These are phyloP conservation scores for Spiraea crenata DNA, from an alignment of 331 rosid species.

Conservation along the genomic window DNA sequence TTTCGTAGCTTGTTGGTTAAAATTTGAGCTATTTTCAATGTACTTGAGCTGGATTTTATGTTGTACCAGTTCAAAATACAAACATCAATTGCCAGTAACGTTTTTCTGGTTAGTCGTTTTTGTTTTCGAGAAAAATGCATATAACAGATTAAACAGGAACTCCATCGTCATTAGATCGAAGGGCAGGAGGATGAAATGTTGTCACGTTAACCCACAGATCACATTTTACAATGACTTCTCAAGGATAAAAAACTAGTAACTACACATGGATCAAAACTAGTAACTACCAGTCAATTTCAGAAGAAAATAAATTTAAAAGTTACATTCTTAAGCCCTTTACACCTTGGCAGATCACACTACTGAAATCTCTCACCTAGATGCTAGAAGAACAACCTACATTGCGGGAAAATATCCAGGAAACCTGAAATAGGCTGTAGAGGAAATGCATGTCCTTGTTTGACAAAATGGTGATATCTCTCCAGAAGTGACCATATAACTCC, in stretches of 20 bases:
- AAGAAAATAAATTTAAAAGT: neutral
- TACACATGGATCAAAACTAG: neutral
- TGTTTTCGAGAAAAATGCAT: no score
- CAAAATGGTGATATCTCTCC: constrained; percentile 49
- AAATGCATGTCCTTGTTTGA: constrained; percentile 44
- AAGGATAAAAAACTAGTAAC: neutral
- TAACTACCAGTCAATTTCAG: neutral
- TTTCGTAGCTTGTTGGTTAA: neutral
- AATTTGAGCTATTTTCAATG: no score
- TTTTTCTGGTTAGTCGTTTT: no score
- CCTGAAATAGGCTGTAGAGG: constrained; percentile 41
- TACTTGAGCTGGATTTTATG: neutral
- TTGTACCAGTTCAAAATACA: neutral
- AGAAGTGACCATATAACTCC: constrained; percentile 41
- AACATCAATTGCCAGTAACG: no score
- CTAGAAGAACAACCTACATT: constrained; percentile 42
- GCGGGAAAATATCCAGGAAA: constrained; percentile 56
- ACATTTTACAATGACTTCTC: neutral
- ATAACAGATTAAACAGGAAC: no score
- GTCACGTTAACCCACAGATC: neutral
- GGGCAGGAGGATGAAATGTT: no score
- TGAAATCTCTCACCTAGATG: neutral
- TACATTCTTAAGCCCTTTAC: neutral
- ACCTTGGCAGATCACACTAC: no score
- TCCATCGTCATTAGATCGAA: no score